Conservation (phyloP, 106 monocot genomes). For the Vanilla planifolia region DNA sequence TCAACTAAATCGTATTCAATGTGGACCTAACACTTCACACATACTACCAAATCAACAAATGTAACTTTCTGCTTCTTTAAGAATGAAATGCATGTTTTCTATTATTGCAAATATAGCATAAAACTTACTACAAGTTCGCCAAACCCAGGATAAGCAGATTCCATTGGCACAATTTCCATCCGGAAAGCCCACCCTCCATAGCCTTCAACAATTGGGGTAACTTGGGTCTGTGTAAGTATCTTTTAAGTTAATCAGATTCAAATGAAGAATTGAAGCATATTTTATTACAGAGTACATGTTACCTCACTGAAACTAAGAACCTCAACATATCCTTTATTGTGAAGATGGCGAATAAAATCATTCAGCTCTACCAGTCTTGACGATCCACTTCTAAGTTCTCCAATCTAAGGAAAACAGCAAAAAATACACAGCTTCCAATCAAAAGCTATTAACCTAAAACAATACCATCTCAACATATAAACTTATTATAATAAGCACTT, state of each 20-base stretch:
- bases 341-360: slow-evolving; percentile 69
- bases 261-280: background rate
- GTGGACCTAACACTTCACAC: too few relatives aligned
- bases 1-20: too few relatives aligned
- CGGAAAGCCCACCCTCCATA: slow-evolving; percentile 99
- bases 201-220: slow-evolving; percentile 99
- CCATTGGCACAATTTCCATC: slow-evolving; percentile 95
- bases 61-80: too few relatives aligned
- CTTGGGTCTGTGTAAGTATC: slow-evolving; percentile 54
- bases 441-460: background rate
- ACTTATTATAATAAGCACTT: background rate
- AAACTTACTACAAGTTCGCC: slow-evolving; percentile 96
- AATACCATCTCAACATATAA: too few relatives aligned
- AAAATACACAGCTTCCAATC: background rate
- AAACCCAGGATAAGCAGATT: slow-evolving; percentile 98
- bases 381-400: slow-evolving; percentile 94
- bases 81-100: too few relatives aligned
- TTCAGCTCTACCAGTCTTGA: slow-evolving; percentile 87
- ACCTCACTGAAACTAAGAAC: slow-evolving; percentile 99
- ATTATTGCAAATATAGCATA: background rate
- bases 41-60: too few relatives aligned
- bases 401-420: slow-evolving; percentile 49
- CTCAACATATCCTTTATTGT: slow-evolving; percentile 71
- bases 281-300: slow-evolving; percentile 7
- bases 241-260: background rate